These are phyloP conservation scores for Leccinum pallidistipes DNA, from an alignment of 1,284 basidiomycete species.

Conservation along the genomic window DNA sequence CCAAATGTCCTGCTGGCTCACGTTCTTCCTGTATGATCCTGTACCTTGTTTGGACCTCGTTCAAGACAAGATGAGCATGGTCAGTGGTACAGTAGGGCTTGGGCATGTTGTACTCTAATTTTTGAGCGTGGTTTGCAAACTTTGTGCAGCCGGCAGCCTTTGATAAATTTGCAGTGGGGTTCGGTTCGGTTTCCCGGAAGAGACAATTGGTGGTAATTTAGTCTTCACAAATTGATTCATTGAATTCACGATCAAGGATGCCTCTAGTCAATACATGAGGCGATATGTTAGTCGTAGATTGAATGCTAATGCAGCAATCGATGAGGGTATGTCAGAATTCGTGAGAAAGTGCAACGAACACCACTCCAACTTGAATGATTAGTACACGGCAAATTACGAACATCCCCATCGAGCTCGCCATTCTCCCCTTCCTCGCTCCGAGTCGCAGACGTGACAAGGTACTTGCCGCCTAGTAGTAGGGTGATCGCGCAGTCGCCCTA, in stretches of 20 bases:
- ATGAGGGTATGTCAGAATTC: conserved; percentile 2
- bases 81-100: not conserved
- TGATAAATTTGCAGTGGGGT: conserved; percentile 23
- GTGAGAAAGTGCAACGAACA: too few species aligned
- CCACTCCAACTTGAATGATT: too few species aligned
- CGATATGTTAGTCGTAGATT: conserved; percentile 13
- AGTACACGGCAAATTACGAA: too few species aligned
- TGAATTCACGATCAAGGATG: conserved; percentile 1
- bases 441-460: too few species aligned
- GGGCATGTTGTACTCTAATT: not conserved
- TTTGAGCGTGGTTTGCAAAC: conserved; percentile 13
- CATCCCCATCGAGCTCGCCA: too few species aligned
- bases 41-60: conserved; percentile 83
- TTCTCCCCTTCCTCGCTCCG: too few species aligned
- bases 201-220: not conserved
- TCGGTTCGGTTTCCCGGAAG: conserved; percentile 20
- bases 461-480: too few species aligned
- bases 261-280: not conserved
- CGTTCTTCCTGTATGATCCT: conserved; percentile 89
- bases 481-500: too few species aligned
- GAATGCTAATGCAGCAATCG: conserved; percentile 35
- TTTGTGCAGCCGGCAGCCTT: not conserved
- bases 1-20: conserved; percentile 90
- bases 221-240: not conserved
- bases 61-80: conserved; percentile 67